Evolutionary conservation across 2,329 filamentous ascomycete species (phyloP).

Genomic region (Pseudogymnoascus sp.): DNA sequence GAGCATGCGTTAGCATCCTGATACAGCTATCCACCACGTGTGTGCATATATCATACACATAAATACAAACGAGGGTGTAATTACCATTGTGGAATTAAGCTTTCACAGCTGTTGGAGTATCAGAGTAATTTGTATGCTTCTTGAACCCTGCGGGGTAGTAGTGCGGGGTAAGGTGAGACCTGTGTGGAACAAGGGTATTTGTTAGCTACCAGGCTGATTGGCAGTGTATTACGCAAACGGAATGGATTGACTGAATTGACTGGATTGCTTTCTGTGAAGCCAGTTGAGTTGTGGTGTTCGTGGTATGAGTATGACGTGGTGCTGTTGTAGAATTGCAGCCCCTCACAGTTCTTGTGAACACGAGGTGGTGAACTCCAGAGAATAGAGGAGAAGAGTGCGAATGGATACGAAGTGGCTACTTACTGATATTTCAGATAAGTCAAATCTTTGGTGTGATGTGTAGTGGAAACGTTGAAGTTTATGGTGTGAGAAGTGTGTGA

Average conservation of each 20-base stretch:
- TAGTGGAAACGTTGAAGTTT: not conserved
- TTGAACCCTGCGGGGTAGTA: not conserved
- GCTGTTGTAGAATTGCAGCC: not conserved
- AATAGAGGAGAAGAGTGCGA: not conserved
- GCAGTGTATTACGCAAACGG: not conserved
- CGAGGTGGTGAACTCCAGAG: not conserved
- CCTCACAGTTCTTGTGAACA: not conserved
- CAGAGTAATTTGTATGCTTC: not conserved
- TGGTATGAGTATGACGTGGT: conserved; percentile 2
- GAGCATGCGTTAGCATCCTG: conserved; percentile 27
- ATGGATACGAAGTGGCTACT: not conserved
- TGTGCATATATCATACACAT: not conserved
- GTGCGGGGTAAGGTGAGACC: conserved; percentile 1
- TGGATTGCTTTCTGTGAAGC: not conserved
- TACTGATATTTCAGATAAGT: not conserved
- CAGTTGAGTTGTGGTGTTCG: not conserved
- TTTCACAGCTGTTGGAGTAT: not conserved
- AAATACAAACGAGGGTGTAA: not conserved
- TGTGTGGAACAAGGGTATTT: conserved; percentile 8
- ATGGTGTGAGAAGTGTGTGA: not conserved
- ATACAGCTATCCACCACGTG: conserved; percentile 12
- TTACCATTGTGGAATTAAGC: not conserved
- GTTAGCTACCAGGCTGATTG: not conserved
- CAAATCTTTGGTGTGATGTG: not conserved
- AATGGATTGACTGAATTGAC: not conserved